A percentile compares a stretch with the other conserved stretches of the same genome.
Conservation (phyloP, 2,329 filamentous ascomycete species). For the Ceratocystis variospora region DNA sequence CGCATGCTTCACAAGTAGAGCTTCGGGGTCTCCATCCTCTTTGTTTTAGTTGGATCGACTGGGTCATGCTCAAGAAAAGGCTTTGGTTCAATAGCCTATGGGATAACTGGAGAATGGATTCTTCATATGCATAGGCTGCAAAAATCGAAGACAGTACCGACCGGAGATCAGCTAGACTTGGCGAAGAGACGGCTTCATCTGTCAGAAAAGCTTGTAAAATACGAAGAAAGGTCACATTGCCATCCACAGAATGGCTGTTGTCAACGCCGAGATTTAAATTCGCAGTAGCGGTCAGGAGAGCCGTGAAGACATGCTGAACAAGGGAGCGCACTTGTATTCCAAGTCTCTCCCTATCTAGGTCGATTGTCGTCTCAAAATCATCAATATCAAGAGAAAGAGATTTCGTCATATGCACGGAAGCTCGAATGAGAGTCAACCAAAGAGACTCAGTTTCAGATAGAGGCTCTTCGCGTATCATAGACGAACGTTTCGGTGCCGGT, state of each 20-base stretch:
- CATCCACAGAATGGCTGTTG: constrained; percentile 25
- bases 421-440: constrained; percentile 49
- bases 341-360: constrained; percentile 46
- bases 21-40: constrained; percentile 79
- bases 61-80: constrained; percentile 68
- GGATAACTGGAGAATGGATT: constrained; percentile 71
- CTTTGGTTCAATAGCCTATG: constrained; percentile 80
- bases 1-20: constrained; percentile 78
- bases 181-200: constrained; percentile 65
- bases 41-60: constrained; percentile 60
- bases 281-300: constrained; percentile 58
- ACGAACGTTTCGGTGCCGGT: not conserved
- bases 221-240: constrained; percentile 67
- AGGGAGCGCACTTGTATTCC: constrained; percentile 56
- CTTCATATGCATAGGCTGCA: constrained; percentile 88
- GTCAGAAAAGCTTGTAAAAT: constrained; percentile 81
- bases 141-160: constrained; percentile 80
- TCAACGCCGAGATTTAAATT: constrained; percentile 22
- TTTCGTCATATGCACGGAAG: constrained; percentile 43
- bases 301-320: constrained; percentile 83
- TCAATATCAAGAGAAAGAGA: constrained; percentile 20
- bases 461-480: constrained; percentile 25
- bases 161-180: constrained; percentile 75
- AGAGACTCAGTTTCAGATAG: constrained; percentile 42
- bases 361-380: constrained; percentile 19